A percentile compares a stretch with the other conserved stretches of the same genome.
phyloP scores from a whole-genome alignment of 371 early-diverging fungal genomes.

The Phascolomyces articulosus region DNA sequence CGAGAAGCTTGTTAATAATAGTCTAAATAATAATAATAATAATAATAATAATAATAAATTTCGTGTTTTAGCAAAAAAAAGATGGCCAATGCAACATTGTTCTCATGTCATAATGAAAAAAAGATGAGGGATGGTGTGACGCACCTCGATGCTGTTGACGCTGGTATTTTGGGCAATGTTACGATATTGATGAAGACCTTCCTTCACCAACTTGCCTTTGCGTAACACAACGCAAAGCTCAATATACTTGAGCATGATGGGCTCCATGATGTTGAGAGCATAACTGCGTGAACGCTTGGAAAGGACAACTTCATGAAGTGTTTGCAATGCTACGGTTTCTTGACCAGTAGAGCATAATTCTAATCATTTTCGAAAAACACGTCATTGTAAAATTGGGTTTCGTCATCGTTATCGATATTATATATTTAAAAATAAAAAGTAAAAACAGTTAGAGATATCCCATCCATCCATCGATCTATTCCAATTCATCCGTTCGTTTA shows the following conservation, averaged over 20 bases:
- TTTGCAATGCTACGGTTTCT: slow-evolving; percentile 83
- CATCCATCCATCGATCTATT: too few species aligned
- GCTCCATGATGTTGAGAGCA: slow-evolving; percentile 82
- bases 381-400: too few species aligned
- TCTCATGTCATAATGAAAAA: not conserved
- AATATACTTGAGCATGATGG: slow-evolving; percentile 91
- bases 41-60: slow-evolving; percentile 2
- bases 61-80: too few species aligned
- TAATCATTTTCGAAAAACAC: slow-evolving; percentile 34
- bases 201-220: slow-evolving; percentile 92
- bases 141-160: slow-evolving; percentile 87
- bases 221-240: slow-evolving; percentile 89
- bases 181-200: slow-evolving; percentile 95
- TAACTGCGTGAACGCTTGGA: slow-evolving; percentile 86
- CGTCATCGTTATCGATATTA: too few species aligned
- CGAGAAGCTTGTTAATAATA: slow-evolving; percentile 87
- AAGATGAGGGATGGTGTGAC: not conserved
- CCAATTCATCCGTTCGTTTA: slow-evolving; percentile 1
- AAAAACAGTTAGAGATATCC: too few species aligned
- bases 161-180: slow-evolving; percentile 95
- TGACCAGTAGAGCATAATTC: slow-evolving; percentile 94
- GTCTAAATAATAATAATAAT: slow-evolving; percentile 43
- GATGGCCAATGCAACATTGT: not conserved
- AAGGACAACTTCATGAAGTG: slow-evolving; percentile 89
- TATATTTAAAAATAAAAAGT: too few species aligned